These are phyloP conservation scores for Amylocystis lapponica DNA, from an alignment of 768 basidiomycete genomes.

Conservation along the genomic window DNA sequence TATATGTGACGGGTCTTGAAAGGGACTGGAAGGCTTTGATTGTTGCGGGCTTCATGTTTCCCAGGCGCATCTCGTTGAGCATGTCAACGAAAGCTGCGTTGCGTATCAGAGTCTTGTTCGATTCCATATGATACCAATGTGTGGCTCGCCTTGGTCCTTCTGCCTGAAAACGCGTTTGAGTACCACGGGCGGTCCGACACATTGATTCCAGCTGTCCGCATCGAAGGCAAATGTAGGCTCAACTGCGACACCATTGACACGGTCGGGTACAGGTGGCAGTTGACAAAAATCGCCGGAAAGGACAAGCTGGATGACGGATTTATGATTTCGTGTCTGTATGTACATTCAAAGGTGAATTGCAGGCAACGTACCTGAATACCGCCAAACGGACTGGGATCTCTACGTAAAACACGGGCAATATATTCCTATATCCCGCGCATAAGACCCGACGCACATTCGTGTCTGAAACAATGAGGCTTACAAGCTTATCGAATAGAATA, in stretches of 20 bases:
- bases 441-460: too few relatives aligned
- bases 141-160: conserved; percentile 63
- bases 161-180: conserved; percentile 83
- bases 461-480: too few relatives aligned
- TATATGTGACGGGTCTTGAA: conserved; percentile 51
- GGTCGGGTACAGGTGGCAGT: conserved; percentile 70
- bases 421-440: conserved; percentile 53
- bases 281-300: conserved; percentile 91
- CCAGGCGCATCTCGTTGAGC: conserved; percentile 85
- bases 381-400: conserved; percentile 60
- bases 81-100: conserved; percentile 62
- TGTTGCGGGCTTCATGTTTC: conserved; percentile 43
- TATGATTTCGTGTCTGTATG: neutral
- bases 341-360: neutral
- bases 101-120: neutral
- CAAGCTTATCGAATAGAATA: conserved; percentile 74
- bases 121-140: neutral
- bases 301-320: conserved; percentile 48
- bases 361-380: conserved; percentile 67
- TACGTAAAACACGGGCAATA: conserved; percentile 55
- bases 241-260: conserved; percentile 37
- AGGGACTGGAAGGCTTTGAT: conserved; percentile 48
- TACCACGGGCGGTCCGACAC: conserved; percentile 49
- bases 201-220: conserved; percentile 62
- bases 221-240: conserved; percentile 74